Conservation (phyloP, 192 early-diverging fungal genomes). For the Coemansia sp. region DNA sequence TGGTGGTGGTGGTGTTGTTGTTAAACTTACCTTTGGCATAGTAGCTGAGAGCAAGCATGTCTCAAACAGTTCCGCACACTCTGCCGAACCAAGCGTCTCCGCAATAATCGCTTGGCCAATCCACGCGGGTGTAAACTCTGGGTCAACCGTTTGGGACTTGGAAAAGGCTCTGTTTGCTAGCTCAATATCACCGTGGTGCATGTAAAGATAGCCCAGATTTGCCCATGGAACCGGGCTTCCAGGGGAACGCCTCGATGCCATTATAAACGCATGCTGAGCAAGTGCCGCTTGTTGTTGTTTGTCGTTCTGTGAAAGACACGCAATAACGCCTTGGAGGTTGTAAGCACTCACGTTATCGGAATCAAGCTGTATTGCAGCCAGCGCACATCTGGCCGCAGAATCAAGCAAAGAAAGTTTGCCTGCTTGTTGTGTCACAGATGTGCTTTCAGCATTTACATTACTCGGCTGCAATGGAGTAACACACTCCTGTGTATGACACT, state of each 20-base stretch:
- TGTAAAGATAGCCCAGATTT: slow-evolving; percentile 81
- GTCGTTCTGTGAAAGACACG: slow-evolving; percentile 19
- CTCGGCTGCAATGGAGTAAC: not conserved
- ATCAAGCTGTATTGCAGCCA: slow-evolving; percentile 66
- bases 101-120: slow-evolving; percentile 85
- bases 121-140: slow-evolving; percentile 78
- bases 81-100: slow-evolving; percentile 53
- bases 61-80: slow-evolving; percentile 70
- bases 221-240: slow-evolving; percentile 73
- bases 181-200: slow-evolving; percentile 67
- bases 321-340: slow-evolving; percentile 74
- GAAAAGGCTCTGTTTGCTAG: slow-evolving; percentile 75
- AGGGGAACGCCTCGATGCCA: slow-evolving; percentile 69
- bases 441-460: not conserved
- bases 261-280: slow-evolving; percentile 85
- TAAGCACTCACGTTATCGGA: slow-evolving; percentile 60
- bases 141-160: slow-evolving; percentile 72
- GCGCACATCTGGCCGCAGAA: slow-evolving; percentile 30
- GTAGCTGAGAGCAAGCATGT: slow-evolving; percentile 60
- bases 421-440: not conserved
- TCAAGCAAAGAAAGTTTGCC: slow-evolving; percentile 15
- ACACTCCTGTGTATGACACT: not conserved
- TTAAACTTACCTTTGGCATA: slow-evolving; percentile 6
- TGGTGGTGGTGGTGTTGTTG: not conserved
- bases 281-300: slow-evolving; percentile 52